Evolutionary conservation across 192 early-diverging fungal genomes (phyloP), one percentile per base, ranked within the genome.

Genomic region (Coemansia sp.): DNA sequence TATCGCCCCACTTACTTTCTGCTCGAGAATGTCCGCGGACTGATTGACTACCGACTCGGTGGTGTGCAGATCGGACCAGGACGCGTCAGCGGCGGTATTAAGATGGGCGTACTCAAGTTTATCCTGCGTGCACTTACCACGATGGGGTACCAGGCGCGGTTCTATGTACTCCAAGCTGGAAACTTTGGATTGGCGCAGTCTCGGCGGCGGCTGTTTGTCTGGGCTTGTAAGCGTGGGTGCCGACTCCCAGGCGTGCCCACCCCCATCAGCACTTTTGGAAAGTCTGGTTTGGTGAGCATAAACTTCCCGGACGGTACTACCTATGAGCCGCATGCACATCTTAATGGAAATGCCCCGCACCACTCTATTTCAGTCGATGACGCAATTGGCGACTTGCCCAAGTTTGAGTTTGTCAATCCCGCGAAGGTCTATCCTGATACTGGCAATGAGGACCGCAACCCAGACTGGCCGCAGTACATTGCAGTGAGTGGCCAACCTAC

Each of bases 11-110:
- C 77, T 7, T 89, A 85, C 51, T 88, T 90, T 56, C 54, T 90
- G 56, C 68, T 89, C 22, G 89, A 90, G 55, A 90, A 90, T 63
- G 89, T 90, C n/a, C 71, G 79, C 0, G 88, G 86, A 5, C 66
- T 90, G 66, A 38, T 85, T 6, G 57, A 54, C 53, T 89, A 84
- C 65, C 67, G 62, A 7, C 73, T 87, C n/a, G 88, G 86, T 8
- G 86, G 86, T 8, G 72, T 76, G n/a, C 85, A 85, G 57, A 71
- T 68, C 14, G 85, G 86, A 6, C 64, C 57, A 4, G 65, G 61
- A 24, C 64, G 64, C 18, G 78, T 88, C 26, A 65, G 68, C 47
- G 86, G 86, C 28, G 87, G 85, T 0, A 84, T 87, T 58, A 71
- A 82, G 26, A 85, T 85, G 82, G 85, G 86, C 4, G 81, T 87